These are phyloP conservation scores for Prunus armeniaca DNA, from an alignment of 306 rosid genomes.

Conservation along the genomic window DNA sequence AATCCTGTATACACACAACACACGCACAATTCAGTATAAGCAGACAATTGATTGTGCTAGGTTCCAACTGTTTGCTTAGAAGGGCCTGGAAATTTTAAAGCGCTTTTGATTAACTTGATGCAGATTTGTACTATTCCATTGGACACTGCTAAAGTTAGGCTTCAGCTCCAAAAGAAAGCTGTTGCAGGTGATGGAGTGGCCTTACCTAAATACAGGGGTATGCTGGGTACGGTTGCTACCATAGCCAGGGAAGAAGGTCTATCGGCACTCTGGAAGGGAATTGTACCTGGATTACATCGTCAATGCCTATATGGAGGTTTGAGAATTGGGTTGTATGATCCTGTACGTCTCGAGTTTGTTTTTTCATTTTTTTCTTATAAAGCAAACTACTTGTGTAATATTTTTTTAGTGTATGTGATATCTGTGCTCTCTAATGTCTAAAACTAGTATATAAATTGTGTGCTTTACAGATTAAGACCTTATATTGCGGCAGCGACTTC, in stretches of 20 bases:
- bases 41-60: neutral
- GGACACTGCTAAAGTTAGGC: constrained; percentile 99
- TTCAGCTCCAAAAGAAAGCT: constrained; percentile 87
- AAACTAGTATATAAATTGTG: constrained; percentile 18
- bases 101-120: constrained; percentile 23
- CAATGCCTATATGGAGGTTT: constrained; percentile 90
- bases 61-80: neutral
- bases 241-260: constrained; percentile 97
- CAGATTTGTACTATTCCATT: constrained; percentile 84
- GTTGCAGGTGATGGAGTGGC: constrained; percentile 48
- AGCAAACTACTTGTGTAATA: neutral
- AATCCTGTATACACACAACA: neutral
- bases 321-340: constrained; percentile 90
- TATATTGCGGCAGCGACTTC: constrained; percentile 75
- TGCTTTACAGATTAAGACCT: constrained; percentile 63
- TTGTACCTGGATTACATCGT: constrained; percentile 91
- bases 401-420: constrained; percentile 13
- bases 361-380: neutral
- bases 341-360: constrained; percentile 49
- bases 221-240: constrained; percentile 90
- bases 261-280: constrained; percentile 87
- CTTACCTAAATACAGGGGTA: constrained; percentile 84
- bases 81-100: neutral
- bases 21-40: neutral
- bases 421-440: constrained; percentile 20